These are phyloP conservation scores for Cladophialophora psammophila DNA, from an alignment of 2,329 filamentous ascomycete genomes.

Conservation along the genomic window DNA sequence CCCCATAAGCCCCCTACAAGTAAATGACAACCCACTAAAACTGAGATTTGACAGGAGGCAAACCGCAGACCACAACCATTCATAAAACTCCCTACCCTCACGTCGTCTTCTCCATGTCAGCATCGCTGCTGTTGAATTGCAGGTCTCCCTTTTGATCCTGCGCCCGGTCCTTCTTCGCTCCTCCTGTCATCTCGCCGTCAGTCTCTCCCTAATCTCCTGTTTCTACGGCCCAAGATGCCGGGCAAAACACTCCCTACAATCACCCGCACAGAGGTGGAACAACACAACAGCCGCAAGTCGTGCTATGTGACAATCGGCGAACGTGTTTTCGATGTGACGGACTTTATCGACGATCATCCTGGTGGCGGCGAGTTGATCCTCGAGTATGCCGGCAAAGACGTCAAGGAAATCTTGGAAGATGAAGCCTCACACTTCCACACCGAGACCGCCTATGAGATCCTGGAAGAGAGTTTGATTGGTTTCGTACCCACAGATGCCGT, in stretches of 20 bases:
- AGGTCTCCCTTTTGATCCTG: not conserved
- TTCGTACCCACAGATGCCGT: slow-evolving; percentile 72
- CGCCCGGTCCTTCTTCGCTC: not conserved
- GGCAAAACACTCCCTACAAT: slow-evolving; percentile 83
- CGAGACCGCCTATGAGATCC: slow-evolving; percentile 92
- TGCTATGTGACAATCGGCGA: slow-evolving; percentile 91
- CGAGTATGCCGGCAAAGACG: slow-evolving; percentile 88
- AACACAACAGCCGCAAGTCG: slow-evolving; percentile 79
- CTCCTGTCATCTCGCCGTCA: not conserved
- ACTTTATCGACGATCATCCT: slow-evolving; percentile 88
- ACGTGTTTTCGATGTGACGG: slow-evolving; percentile 94
- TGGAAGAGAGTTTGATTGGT: slow-evolving; percentile 85
- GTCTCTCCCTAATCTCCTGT: slow-evolving; percentile 1
- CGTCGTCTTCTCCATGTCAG: slow-evolving; percentile 1
- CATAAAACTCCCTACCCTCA: not conserved
- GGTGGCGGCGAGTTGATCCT: slow-evolving; percentile 88
- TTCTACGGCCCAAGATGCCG: slow-evolving; percentile 53
- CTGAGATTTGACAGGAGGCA: slow-evolving; percentile 20
- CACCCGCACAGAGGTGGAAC: slow-evolving; percentile 77
- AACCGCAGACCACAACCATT: slow-evolving; percentile 5
- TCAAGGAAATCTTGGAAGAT: slow-evolving; percentile 82
- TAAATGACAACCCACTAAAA: not conserved
- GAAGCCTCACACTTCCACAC: slow-evolving; percentile 82
- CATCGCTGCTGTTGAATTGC: slow-evolving; percentile 1
- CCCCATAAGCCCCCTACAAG: slow-evolving; percentile 1